A percentile compares a stretch with the other conserved stretches of the same genome.
phyloP scores from a whole-genome alignment of 805 yeast genomes.

The Zygotorulaspora sp. region DNA sequence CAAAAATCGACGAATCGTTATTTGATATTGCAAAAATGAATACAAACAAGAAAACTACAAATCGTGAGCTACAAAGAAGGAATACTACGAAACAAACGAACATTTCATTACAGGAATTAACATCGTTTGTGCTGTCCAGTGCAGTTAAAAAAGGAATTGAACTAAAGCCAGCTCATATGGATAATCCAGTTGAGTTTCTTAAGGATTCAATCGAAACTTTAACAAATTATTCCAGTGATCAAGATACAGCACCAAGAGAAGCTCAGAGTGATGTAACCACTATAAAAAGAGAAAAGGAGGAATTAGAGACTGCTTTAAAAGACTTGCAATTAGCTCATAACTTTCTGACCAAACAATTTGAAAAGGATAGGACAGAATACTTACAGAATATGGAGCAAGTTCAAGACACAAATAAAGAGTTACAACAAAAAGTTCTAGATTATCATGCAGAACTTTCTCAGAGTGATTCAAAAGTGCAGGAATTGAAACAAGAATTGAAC shows the following conservation, averaged over 20 bases:
- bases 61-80: constrained; percentile 6
- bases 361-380: constrained; percentile 57
- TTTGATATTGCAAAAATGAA: constrained; percentile 3
- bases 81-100: constrained; percentile 8
- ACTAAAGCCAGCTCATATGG: constrained; percentile 22
- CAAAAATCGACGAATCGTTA: constrained; percentile 16
- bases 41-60: background rate
- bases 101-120: constrained; percentile 25
- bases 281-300: constrained; percentile 12
- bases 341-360: constrained; percentile 62
- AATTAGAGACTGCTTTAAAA: constrained; percentile 53
- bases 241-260: background rate
- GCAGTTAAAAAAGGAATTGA: constrained; percentile 30
- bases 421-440: constrained; percentile 49
- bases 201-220: constrained; percentile 28
- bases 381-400: constrained; percentile 49
- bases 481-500: constrained; percentile 37
- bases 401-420: constrained; percentile 44
- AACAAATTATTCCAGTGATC: background rate
- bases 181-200: constrained; percentile 27
- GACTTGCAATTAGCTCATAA: constrained; percentile 71
- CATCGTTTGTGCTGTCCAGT: constrained; percentile 30
- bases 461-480: constrained; percentile 36
- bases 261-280: constrained; percentile 10
- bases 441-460: constrained; percentile 37